Evolutionary conservation across 441 rosid species (phyloP).

Genomic region (Viola pubescens): DNA sequence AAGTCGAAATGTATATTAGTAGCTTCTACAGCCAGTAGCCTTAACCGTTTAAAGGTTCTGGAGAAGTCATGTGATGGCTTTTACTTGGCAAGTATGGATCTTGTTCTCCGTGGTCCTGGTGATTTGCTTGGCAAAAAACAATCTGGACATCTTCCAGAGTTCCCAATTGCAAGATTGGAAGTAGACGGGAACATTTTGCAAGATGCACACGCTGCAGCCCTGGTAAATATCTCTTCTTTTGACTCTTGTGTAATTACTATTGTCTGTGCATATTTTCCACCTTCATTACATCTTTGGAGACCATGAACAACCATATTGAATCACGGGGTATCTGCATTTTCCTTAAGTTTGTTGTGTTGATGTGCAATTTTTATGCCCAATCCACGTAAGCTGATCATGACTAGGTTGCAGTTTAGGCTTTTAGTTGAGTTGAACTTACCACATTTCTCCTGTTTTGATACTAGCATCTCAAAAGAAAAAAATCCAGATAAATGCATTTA

Average conservation of each 20-base stretch:
- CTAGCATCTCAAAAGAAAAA: too few relatives aligned
- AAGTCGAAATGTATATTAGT: conserved; percentile 67
- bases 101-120: conserved; percentile 85
- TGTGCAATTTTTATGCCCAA: too few relatives aligned
- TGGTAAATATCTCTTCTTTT: conserved; percentile 35
- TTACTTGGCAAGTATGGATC: conserved; percentile 79
- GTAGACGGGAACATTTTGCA: conserved; percentile 75
- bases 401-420: too few relatives aligned
- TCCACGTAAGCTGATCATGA: too few relatives aligned
- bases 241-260: neutral
- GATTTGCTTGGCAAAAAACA: conserved; percentile 93
- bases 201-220: conserved; percentile 76
- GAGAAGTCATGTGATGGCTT: conserved; percentile 81
- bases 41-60: conserved; percentile 61
- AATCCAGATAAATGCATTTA: too few relatives aligned
- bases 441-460: too few relatives aligned
- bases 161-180: conserved; percentile 83
- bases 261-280: neutral
- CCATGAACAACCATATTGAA: too few relatives aligned
- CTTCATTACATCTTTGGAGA: too few relatives aligned
- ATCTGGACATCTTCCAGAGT: conserved; percentile 88
- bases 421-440: too few relatives aligned
- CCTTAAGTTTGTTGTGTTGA: too few relatives aligned
- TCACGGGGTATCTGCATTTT: too few relatives aligned
- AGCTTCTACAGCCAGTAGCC: conserved; percentile 46